Evolutionary conservation across 371 early-diverging fungal genomes (phyloP), one percentile per base, ranked within the genome.

Genomic region (Lichtheimia corymbifera): DNA sequence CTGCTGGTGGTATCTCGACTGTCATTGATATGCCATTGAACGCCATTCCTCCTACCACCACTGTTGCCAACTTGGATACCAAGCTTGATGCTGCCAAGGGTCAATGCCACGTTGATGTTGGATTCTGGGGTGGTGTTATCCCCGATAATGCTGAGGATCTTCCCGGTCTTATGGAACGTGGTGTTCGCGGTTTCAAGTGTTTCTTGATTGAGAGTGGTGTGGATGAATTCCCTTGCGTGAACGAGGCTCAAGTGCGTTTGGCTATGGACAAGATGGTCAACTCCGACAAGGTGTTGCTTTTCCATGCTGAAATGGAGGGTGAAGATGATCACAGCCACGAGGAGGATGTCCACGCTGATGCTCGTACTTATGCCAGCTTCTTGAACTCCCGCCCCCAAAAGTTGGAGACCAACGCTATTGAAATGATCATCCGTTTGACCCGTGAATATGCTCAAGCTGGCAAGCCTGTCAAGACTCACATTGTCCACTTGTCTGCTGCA

Each of bases 11-110:
- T 64, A 85, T 89, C 40, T 87, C 90, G 0, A 91, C 91, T 0
- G 83, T 92, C 25, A 81, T 92, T 51, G 92, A 92, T 65, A 92
- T 92, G 92, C 92, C 92, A n/a, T 78, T 92, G 61, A 92, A 92
- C 76, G 88, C 91, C 28, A 92, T 92, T 61, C 92, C 92, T 18
- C 91, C 91, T 41, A 92, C 92, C 6, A 91, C 91, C 40, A 91
- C 90, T 0, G 84, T 83, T 14, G 83, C 67, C 18, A 85, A 91
- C 56, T 81, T 91, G 44, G 59, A 83, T 35, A 71, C 70, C 57
- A 92, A 92, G 71, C 72, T 86, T 41, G 71, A 73, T 43, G 88
- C 90, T 41, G 91, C 90, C 28, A 59, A 74, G 42, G 83, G 83
- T 5, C 86, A 88, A 65, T 87, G 87, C 70, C 89, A 85, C 70